Evolutionary conservation across 225 moss, liverwort and hornwort species (phyloP).

Genomic region (Pleurozium schreberi): DNA sequence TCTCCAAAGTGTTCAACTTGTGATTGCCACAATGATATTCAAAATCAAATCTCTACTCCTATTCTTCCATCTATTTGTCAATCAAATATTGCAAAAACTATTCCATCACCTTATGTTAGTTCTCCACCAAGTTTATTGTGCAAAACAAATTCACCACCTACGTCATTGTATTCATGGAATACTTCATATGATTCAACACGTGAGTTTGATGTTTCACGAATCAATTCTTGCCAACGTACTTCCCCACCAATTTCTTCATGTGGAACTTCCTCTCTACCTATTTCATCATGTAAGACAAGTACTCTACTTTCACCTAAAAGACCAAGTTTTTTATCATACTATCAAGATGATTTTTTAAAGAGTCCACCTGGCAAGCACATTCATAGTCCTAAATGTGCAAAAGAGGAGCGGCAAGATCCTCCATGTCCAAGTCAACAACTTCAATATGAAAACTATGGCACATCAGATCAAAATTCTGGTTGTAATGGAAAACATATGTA

Average conservation of each 20-base stretch:
- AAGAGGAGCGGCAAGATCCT: constrained; percentile 1
- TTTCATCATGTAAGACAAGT: background rate
- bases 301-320: background rate
- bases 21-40: background rate
- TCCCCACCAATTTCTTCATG: background rate
- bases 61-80: background rate
- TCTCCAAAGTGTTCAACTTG: background rate
- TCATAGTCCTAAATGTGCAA: constrained; percentile 6
- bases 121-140: background rate
- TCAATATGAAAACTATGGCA: background rate
- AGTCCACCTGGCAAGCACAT: background rate
- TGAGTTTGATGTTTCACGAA: background rate
- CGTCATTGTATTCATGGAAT: background rate
- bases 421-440: constrained; percentile 7
- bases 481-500: background rate
- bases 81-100: background rate
- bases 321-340: background rate
- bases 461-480: background rate
- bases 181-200: background rate
- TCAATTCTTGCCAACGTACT: background rate
- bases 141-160: background rate
- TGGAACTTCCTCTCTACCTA: background rate
- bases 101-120: background rate
- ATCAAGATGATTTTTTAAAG: background rate
- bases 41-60: background rate